Percentiles rank a stretch among this genome's conserved stretches.
phyloP scores from a whole-genome alignment of 805 yeast species.

The Ogataea chonburiensis region DNA sequence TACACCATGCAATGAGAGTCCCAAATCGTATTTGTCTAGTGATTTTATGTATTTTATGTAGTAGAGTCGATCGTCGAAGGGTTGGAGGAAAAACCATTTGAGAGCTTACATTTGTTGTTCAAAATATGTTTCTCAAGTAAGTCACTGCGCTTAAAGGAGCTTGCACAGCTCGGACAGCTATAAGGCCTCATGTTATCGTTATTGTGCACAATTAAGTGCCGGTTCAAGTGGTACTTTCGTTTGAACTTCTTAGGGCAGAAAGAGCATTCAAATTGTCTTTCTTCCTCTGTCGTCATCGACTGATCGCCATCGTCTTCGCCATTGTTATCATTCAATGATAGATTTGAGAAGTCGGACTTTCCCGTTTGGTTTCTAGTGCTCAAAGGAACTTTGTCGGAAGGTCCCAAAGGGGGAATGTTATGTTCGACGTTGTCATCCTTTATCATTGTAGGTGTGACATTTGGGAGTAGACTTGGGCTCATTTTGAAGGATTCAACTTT shows the following conservation, averaged over 20 bases:
- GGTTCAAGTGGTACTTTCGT: slow-evolving; percentile 23
- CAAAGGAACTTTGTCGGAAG: background rate
- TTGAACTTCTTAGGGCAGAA: slow-evolving; percentile 20
- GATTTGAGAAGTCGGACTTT: background rate
- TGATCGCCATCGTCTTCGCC: slow-evolving; percentile 1
- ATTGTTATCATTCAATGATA: too few species aligned
- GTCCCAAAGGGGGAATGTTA: background rate
- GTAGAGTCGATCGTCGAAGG: too few species aligned
- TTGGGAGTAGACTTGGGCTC: background rate
- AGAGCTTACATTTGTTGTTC: slow-evolving; percentile 34
- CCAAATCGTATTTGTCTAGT: too few species aligned
- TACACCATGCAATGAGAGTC: too few species aligned
- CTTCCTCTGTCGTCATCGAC: slow-evolving; percentile 3
- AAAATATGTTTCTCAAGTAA: slow-evolving; percentile 20
- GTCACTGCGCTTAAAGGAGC: slow-evolving; percentile 21
- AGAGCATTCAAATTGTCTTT: slow-evolving; percentile 16
- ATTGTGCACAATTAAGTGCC: slow-evolving; percentile 21
- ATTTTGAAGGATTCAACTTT: slow-evolving; percentile 1
- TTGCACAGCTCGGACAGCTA: slow-evolving; percentile 18
- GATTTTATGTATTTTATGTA: too few species aligned
- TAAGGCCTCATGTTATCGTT: slow-evolving; percentile 20
- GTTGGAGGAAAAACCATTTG: too few species aligned
- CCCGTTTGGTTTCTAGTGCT: background rate
- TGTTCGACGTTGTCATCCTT: background rate
- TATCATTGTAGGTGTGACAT: slow-evolving; percentile 1